Base-by-base conservation (phyloP, 140 eudicot species). In the Stevia rebaudiana region DNA sequence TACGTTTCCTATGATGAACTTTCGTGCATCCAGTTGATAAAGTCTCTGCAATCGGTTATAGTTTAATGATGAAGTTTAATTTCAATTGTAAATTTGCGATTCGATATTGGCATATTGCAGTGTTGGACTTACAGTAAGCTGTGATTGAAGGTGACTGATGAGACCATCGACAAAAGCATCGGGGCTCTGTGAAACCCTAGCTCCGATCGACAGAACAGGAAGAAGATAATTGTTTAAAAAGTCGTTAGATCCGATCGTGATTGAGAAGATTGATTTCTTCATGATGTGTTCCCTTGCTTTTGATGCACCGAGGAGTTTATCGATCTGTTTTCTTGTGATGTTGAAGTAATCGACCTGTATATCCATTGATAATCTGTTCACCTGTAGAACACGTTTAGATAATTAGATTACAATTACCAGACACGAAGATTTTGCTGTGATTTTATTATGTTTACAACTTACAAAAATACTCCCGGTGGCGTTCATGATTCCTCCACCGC, bases 401-500 rank as follows among this genome's bases (percentile, higher is more conserved):
- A 4, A 4, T 36, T 53, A 55, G 7, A 16, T 71, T 30, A 43
- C 41, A 36, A 63, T 21, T 19, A 15, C 12, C 36, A 16, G 44
- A 59, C 55, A 37, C 53, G 9, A 9, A 24, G 6, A 31, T 11
- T 19, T 8, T 18, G 8, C 5, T 12, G 24, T 15, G 11, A 15
- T 30, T 61, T 6, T 25, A 25, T 6, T 5, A 15, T 4, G 23
- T 16, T 49, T 0, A 9, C 19, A 19, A 65, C 95, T 78, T 82
- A 94, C 99, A 43, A 94, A 94, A 49, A 94, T 86, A 54, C 90
- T 80, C 70, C 99, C 99, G 1, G 97, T 85, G 40, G 90, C 94
- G 56, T 94, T 94, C 87, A 94, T 82, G 43, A 94, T 83, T 23
- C 99, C 99, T 25, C 94, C 99, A 25, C 94, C 99, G 4, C 99